phyloP scores from a whole-genome alignment of 2,329 filamentous ascomycete species.

The Cordyceps cateniannulata region DNA sequence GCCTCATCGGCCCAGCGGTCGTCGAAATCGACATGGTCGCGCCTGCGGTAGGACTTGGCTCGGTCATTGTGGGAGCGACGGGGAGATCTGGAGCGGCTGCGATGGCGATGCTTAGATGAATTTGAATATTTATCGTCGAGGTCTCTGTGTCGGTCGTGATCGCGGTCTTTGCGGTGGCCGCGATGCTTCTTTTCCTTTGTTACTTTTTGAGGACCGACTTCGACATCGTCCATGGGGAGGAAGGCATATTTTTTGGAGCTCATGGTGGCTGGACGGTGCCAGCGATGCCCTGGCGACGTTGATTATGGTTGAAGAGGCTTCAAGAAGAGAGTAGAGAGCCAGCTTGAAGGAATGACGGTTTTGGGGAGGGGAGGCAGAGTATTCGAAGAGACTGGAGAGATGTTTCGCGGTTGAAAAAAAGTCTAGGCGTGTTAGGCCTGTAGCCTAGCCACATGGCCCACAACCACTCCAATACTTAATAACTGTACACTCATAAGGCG shows the following conservation, averaged over 20 bases:
- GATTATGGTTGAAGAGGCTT: neutral
- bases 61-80: slow-evolving; percentile 23
- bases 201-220: slow-evolving; percentile 49
- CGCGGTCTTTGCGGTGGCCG: slow-evolving; percentile 24
- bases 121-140: slow-evolving; percentile 20
- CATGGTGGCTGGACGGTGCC: slow-evolving; percentile 26
- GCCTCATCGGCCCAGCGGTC: slow-evolving; percentile 81
- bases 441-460: too few relatives aligned
- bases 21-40: slow-evolving; percentile 52
- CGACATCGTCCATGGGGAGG: slow-evolving; percentile 59
- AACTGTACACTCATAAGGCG: too few relatives aligned
- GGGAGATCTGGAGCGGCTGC: slow-evolving; percentile 29
- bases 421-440: neutral
- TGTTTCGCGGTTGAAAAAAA: neutral
- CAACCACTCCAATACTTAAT: too few relatives aligned
- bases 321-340: neutral
- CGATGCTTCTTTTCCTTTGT: slow-evolving; percentile 42
- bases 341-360: neutral
- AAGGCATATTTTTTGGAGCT: slow-evolving; percentile 59
- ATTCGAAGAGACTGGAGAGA: neutral
- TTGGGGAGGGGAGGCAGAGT: neutral
- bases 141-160: slow-evolving; percentile 8
- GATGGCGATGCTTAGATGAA: slow-evolving; percentile 19
- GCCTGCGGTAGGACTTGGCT: slow-evolving; percentile 37
- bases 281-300: neutral